Base-by-base conservation (phyloP, 768 basidiomycete species). In the Pulveroboletus sp. region DNA sequence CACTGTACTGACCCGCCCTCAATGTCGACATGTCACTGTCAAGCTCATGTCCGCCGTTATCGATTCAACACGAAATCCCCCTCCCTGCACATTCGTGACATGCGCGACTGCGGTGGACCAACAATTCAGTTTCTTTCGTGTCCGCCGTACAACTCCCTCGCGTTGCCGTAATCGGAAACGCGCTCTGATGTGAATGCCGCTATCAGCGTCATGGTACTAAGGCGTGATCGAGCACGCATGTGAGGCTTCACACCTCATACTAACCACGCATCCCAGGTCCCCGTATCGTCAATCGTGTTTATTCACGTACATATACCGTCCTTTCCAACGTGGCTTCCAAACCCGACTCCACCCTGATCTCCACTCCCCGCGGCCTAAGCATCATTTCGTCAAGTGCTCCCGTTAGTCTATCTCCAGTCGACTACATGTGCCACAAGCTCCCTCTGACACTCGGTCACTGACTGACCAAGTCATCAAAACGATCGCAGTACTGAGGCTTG, bases 201-300 rank as follows among this genome's bases (percentile, higher is more conserved):
- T 43, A 55, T 59, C 56, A 51, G 46, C 59, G 57, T 52, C 56
- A 49, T 58, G 48, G 55, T 50, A 43, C 54, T 45, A 60, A 54
- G 54, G 56, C 60, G 65, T 64, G 60, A 68, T 57, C 51, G 51
- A 53, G 49, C 48, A 58, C 31, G 47, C 64, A 68, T 68, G 60
- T 63, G 58, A 63, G 55, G 40, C 63, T 67, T 64, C 63, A 62
- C 59, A 68, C 58, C 68, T 68, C 65, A 66, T 64, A 62, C 54
- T 36, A 53, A 45, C 55, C 61, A 51, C 61, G 54, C 61, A 47
- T 52, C 47, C 58, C 52, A 69, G 68, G 68, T 67, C 68, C 68
- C 66, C 68, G 66, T 55, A 66, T 50, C 56, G 47, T 49, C 57
- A 54, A 27, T 64, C 57, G 55, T 68, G 66, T 67, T 55, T 58